Conservation (phyloP, 306 rosid genomes). For the Cicer chorassanicum region DNA sequence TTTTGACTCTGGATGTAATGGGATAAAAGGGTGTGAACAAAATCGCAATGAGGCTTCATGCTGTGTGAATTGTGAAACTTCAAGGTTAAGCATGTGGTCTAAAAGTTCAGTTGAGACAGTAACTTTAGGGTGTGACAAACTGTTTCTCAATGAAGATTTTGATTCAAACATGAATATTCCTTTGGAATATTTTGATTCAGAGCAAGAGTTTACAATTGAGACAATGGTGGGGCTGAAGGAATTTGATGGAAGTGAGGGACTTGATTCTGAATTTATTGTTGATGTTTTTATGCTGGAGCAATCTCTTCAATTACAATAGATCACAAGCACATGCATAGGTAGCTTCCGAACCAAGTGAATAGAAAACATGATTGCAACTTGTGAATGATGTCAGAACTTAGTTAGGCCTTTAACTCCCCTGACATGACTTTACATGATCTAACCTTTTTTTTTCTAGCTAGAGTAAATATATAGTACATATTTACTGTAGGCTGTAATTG, state of each 20-base stretch:
- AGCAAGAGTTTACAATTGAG: constrained; percentile 55
- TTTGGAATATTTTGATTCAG: constrained; percentile 40
- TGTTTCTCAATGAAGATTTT: constrained; percentile 16
- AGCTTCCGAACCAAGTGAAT: constrained; percentile 12
- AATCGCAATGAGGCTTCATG: no score
- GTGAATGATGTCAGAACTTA: constrained; percentile 1
- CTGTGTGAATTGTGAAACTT: constrained; percentile 12
- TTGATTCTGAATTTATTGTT: constrained; percentile 52
- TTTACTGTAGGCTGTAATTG: constrained; percentile 32
- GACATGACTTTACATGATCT: constrained; percentile 24
- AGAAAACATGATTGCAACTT: constrained; percentile 25
- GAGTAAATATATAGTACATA: not conserved
- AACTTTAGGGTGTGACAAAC: no score
- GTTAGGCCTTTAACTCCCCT: constrained; percentile 31
- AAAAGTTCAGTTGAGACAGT: constrained; percentile 1
- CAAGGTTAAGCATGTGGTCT: constrained; percentile 43
- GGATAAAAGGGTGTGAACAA: not conserved
- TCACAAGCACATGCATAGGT: constrained; percentile 13
- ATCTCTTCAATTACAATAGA: constrained; percentile 32
- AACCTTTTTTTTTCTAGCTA: not conserved
- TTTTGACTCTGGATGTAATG: constrained; percentile 31
- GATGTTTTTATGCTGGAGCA: constrained; percentile 41
- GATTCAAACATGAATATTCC: constrained; percentile 28
- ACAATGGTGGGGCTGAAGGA: constrained; percentile 60
- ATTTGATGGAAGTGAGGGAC: constrained; percentile 63